Evolutionary conservation across 345 rosid genomes (phyloP).

Genomic region (Trapa incisa): DNA sequence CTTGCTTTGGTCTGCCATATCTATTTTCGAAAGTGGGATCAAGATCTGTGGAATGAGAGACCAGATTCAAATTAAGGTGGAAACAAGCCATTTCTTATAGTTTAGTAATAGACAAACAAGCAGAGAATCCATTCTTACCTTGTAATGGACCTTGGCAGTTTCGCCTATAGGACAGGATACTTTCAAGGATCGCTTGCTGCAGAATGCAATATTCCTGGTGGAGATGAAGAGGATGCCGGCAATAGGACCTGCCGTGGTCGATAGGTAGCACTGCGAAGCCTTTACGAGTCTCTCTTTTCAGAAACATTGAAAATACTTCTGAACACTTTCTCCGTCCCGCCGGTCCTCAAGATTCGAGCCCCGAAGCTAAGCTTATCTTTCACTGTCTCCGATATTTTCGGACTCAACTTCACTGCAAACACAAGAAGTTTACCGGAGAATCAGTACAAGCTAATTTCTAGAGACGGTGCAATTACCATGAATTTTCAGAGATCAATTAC

Average conservation of each 20-base stretch:
- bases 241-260: conserved; percentile 29
- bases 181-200: conserved; percentile 19
- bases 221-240: conserved; percentile 32
- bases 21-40: conserved; percentile 23
- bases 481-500: neutral
- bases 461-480: neutral
- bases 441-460: neutral
- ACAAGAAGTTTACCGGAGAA: neutral
- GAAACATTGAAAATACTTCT: conserved; percentile 13
- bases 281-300: conserved; percentile 26
- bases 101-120: neutral
- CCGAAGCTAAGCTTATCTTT: conserved; percentile 29
- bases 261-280: conserved; percentile 36
- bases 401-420: conserved; percentile 23
- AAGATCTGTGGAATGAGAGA: conserved; percentile 13
- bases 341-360: conserved; percentile 18
- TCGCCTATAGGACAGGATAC: conserved; percentile 11
- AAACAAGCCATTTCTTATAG: neutral
- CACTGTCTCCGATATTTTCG: conserved; percentile 23
- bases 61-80: too few species aligned
- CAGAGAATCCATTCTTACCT: conserved; percentile 9
- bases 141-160: conserved; percentile 10
- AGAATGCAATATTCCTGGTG: conserved; percentile 25
- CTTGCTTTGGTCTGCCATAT: conserved; percentile 12
- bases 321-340: conserved; percentile 30